Evolutionary conservation across 768 basidiomycete species (phyloP), one percentile per base, ranked within the genome.

Genomic region (Auricularia cornea): DNA sequence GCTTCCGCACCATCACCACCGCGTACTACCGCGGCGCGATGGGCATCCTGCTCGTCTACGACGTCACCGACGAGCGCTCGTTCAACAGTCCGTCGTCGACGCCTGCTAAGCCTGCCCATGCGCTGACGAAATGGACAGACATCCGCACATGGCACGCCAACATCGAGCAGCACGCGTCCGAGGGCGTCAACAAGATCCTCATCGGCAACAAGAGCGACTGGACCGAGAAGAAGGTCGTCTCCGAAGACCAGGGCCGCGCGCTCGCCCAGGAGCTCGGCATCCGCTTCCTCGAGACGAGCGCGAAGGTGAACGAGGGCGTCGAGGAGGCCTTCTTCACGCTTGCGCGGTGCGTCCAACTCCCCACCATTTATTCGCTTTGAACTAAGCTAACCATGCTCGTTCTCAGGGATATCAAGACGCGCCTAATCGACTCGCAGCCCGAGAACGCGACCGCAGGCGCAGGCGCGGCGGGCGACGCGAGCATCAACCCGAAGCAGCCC

Each of bases 181-280:
- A 98, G 68, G 94, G 94, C 40, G 97, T 98, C 67, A 98, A 98
- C 86, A 98, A 98, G 85, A 92, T 99, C 65, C 86, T 98, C 60
- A 92, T 98, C 68, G 97, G 97, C 41, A 99, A 99, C 81, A 99
- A 99, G 77, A 98, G 91, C 52, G 97, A 99, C 75, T 97, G 95
- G 94, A 86, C 88, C 62, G 96, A 98, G 76, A 98, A 97, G 80
- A 86, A 89, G 67, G 89, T 87, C 16, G 92, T 99, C 63, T 88
- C 92, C 3, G 87, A 90, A 73, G 90, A 93, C 71, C 92, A 94
- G 77, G 96, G 97, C 48, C 88, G 88, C 63, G 90, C 90, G 69
- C 84, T 99, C 52, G 97, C 97, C 3, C 81, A 89, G 61, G 94
- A 98, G 75, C 84, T 98, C 32, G 94, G 92, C n/a, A 83, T 99